Base-by-base conservation (phyloP, 2,329 filamentous ascomycete genomes). In the Pezicula carpinea region DNA sequence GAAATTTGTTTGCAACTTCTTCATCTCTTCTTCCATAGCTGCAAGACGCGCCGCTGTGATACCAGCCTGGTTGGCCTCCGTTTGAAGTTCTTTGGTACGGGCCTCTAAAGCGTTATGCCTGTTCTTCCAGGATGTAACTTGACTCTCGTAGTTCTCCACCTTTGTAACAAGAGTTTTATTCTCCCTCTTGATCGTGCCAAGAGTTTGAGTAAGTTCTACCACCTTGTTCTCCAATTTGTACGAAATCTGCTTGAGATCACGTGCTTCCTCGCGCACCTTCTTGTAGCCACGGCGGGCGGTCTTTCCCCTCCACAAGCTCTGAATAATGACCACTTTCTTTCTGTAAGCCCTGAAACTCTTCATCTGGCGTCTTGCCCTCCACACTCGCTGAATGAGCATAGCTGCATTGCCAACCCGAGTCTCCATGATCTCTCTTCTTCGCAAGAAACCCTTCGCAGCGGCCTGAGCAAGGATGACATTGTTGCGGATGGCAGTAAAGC, bases 141-240 rank as follows among this genome's bases (percentile, higher is more conserved):
- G 93, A 57, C 79, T 85, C 67, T 99, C 92, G 71, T 97, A 96
- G 67, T 88, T 96, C 69, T 96, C 89, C 41, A 99, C 85, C 68
- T 97, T 91, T 31, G 80, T 84, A 58, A 87, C 76, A 52, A 99
- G 77, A 49, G 80, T 80, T 75, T 95, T 96, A 79, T 99, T 99
- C 71, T 96, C 89, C 53, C 85, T 81, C 74, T 95, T 96, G 78
- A 96, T 86, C 8, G 89, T 85, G 56, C 93, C 91, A 59, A 99
- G 71, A 42, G 86, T 89, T 68, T 99, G 93, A 1, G 93, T 99
- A 62, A 99, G 79, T 72, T 99, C 93, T 53, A 99, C 89, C 53
- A 99, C 93, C 82, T 99, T 99, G 79, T 99, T 97, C 69, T 99
- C 93, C 60, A 99, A 75, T 75, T 96, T 97, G 77, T 99, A 99